These are phyloP conservation scores for Argentina anserina DNA, from an alignment of 306 rosid species.

Conservation along the genomic window DNA sequence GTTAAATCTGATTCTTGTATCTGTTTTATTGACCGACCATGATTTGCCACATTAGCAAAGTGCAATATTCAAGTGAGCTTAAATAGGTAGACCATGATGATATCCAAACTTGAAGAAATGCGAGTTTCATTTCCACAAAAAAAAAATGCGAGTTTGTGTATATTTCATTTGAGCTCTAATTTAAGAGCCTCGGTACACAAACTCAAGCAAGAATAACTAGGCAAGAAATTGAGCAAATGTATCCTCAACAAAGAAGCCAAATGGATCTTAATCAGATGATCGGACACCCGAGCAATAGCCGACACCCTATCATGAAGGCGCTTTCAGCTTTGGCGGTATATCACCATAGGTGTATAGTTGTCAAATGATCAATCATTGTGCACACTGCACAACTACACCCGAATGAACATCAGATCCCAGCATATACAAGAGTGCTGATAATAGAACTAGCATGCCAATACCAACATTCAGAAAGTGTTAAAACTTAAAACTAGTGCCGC, in stretches of 20 bases:
- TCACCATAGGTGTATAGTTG: background rate
- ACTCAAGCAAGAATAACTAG: too few species aligned
- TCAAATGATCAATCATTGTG: background rate
- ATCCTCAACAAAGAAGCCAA: too few species aligned
- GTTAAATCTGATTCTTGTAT: background rate
- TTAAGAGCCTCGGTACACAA: too few species aligned
- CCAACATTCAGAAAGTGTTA: background rate
- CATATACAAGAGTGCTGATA: background rate
- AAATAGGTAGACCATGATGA: background rate
- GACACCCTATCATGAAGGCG: background rate
- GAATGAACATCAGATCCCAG: background rate
- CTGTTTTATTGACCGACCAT: background rate
- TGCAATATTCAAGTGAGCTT: background rate
- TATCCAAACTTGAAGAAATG: background rate
- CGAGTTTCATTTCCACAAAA: too few species aligned
- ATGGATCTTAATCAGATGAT: background rate
- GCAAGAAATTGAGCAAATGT: background rate
- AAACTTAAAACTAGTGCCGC: background rate
- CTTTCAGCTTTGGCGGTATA: background rate
- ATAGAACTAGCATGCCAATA: background rate
- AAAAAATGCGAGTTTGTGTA: too few species aligned
- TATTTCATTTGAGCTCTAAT: too few species aligned
- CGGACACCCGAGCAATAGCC: background rate
- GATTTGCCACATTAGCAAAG: background rate
- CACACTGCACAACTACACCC: too few species aligned